Evolutionary conservation across 1,139 yeast genomes (phyloP).

Genomic region (Scheffersomyces cryptocercus): DNA sequence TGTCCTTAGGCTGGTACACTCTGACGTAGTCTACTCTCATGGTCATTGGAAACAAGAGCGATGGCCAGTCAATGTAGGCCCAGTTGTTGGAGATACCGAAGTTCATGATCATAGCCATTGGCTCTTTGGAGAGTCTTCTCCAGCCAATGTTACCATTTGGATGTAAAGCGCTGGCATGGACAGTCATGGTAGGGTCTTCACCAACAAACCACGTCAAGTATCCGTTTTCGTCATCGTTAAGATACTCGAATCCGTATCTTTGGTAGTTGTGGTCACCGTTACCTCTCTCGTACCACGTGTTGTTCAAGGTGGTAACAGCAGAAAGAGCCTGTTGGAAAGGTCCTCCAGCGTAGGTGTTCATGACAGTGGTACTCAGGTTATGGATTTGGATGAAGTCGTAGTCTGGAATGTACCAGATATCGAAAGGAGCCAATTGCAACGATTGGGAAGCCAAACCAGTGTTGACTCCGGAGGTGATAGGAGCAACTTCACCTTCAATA

Average conservation of each 20-base stretch:
- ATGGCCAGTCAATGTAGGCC: conserved; percentile 34
- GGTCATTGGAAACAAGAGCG: conserved; percentile 23
- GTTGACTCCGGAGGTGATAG: conserved; percentile 5
- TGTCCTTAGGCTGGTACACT: conserved; percentile 25
- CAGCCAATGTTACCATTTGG: conserved; percentile 30
- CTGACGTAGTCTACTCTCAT: conserved; percentile 26
- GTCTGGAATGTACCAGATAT: conserved; percentile 32
- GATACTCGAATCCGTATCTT: conserved; percentile 24
- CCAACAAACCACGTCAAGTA: conserved; percentile 31
- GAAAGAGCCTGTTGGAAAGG: conserved; percentile 31
- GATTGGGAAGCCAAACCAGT: conserved; percentile 30
- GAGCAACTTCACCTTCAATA: conserved; percentile 24
- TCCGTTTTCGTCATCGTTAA: conserved; percentile 24
- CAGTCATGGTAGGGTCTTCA: conserved; percentile 23
- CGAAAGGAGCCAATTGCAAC: conserved; percentile 29
- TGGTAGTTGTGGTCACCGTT: conserved; percentile 21
- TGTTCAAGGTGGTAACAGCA: conserved; percentile 25
- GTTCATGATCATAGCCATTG: conserved; percentile 28
- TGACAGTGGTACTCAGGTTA: conserved; percentile 21
- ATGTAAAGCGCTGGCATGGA: conserved; percentile 24
- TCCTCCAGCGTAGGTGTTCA: conserved; percentile 32
- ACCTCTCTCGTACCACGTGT: conserved; percentile 26
- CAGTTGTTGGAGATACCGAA: conserved; percentile 30
- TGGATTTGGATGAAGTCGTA: conserved; percentile 24
- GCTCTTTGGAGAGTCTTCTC: conserved; percentile 28